phyloP scores from a whole-genome alignment of 2,329 filamentous ascomycete species.

The Falciphora oryzae region DNA sequence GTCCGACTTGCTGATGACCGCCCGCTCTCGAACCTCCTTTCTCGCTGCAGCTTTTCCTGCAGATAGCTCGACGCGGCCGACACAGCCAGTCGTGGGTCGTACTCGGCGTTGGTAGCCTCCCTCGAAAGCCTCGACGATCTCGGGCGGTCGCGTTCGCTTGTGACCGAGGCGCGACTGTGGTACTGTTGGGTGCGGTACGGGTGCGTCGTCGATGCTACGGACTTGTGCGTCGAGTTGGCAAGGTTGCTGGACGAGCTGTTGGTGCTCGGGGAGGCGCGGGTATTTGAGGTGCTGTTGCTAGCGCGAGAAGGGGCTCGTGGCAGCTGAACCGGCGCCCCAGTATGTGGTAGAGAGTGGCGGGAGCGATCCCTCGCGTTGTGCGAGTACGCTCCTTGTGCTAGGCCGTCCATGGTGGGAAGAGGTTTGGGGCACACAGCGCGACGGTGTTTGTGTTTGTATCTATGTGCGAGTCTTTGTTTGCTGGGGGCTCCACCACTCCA shows the following conservation, averaged over 20 bases:
- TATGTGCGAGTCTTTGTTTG: not conserved
- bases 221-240: slow-evolving; percentile 24
- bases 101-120: slow-evolving; percentile 36
- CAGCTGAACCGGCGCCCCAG: slow-evolving; percentile 17
- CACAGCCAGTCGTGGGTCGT: slow-evolving; percentile 33
- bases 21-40: slow-evolving; percentile 44
- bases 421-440: not conserved
- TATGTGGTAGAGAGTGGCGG: not conserved
- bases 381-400: not conserved
- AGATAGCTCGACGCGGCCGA: slow-evolving; percentile 43
- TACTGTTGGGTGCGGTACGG: slow-evolving; percentile 35
- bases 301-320: slow-evolving; percentile 41
- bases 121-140: slow-evolving; percentile 33
- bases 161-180: slow-evolving; percentile 24
- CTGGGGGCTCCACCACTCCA: not conserved
- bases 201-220: slow-evolving; percentile 23
- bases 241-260: slow-evolving; percentile 37
- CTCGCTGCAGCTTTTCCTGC: slow-evolving; percentile 48
- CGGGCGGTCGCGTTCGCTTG: slow-evolving; percentile 26
- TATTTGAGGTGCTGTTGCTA: slow-evolving; percentile 37
- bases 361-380: slow-evolving; percentile 13
- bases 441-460: not conserved
- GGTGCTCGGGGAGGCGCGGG: slow-evolving; percentile 34
- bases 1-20: slow-evolving; percentile 30
- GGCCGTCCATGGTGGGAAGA: not conserved